Base-by-base conservation (phyloP, 1,139 yeast genomes). In the Kodamaea alishanica region DNA sequence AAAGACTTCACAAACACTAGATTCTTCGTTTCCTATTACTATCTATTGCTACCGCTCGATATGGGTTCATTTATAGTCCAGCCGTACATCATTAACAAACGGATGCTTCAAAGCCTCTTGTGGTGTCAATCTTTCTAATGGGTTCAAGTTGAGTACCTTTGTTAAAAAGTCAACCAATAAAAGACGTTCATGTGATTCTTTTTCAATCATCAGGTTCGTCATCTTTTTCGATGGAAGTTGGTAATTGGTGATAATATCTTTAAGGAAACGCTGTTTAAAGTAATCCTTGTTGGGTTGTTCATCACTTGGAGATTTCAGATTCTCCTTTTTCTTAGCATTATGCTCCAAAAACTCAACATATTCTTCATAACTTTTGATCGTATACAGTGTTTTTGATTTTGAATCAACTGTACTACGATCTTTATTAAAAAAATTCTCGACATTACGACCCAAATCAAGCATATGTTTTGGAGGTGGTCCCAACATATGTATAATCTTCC, bases 51-150 rank as follows among this genome's bases (percentile, higher is more conserved):
- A n/a, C n/a, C n/a, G n/a, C n/a, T n/a, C n/a, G n/a, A n/a, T n/a
- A n/a, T n/a, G n/a, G n/a, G 20, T 15, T 15, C 20, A 15, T 15
- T 15, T 15, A 15, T 15, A 15, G 20, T 15, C 20, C 20, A 15
- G 20, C 20, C 20, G 20, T 15, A 47, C 47, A 42, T 65, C 70
- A 35, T 50, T 83, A 15, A 92, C 79, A 60, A 94, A 92, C 0
- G 97, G 97, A 63, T 94, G 98, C 61, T 80, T 71, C 22, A 84
- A 71, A 0, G 97, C 98, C 59, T 92, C 97, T 51, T 88, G 96
- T 8, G 98, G 98, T 0, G 97, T 88, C 81, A 96, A 84, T 51
- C 99, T 75, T 59, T 90, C 96, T 52, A 92, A 72, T 0, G 98
- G 98, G 61, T 90, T 90, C 56, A 88, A 64, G 50, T 84, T 87